These are phyloP conservation scores for Cordyceps pruinosa DNA, from an alignment of 2,329 filamentous ascomycete species.

Conservation along the genomic window DNA sequence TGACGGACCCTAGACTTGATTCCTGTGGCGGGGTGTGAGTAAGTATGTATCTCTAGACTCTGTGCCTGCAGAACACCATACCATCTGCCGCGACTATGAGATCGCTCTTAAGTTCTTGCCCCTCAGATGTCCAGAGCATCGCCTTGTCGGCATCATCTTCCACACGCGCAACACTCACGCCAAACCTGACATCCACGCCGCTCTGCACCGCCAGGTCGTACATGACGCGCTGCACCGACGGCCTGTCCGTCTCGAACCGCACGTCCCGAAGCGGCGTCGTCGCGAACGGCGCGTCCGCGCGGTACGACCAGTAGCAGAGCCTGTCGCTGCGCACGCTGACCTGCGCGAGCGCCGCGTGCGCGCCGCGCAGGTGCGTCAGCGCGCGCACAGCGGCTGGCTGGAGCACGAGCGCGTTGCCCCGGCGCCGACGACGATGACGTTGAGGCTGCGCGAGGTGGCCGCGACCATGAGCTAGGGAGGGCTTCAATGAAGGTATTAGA, in stretches of 20 bases:
- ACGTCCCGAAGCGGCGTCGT: neutral
- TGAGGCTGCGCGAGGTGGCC: neutral
- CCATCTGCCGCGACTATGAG: slow-evolving; percentile 7
- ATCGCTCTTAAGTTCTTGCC: neutral
- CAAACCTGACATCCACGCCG: slow-evolving; percentile 4
- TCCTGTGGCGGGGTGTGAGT: neutral
- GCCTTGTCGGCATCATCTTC: neutral
- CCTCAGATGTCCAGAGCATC: neutral
- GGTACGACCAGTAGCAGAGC: slow-evolving; percentile 9
- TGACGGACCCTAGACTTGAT: slow-evolving; percentile 7
- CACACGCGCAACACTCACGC: neutral
- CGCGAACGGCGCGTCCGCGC: slow-evolving; percentile 2
- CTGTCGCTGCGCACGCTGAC: slow-evolving; percentile 3
- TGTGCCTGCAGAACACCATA: too few species aligned
- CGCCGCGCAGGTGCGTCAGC: neutral
- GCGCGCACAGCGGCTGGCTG: slow-evolving; percentile 8
- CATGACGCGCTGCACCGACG: neutral
- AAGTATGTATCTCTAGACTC: too few species aligned
- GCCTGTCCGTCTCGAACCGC: slow-evolving; percentile 15
- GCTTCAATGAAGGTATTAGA: neutral
- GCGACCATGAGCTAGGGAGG: neutral
- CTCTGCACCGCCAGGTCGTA: neutral
- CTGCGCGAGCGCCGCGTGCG: neutral
- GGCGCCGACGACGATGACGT: slow-evolving; percentile 5
- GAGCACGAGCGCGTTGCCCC: slow-evolving; percentile 11